These are phyloP conservation scores for Talaromyces nanjingensis DNA, from an alignment of 495 filamentous ascomycete species.

Conservation along the genomic window DNA sequence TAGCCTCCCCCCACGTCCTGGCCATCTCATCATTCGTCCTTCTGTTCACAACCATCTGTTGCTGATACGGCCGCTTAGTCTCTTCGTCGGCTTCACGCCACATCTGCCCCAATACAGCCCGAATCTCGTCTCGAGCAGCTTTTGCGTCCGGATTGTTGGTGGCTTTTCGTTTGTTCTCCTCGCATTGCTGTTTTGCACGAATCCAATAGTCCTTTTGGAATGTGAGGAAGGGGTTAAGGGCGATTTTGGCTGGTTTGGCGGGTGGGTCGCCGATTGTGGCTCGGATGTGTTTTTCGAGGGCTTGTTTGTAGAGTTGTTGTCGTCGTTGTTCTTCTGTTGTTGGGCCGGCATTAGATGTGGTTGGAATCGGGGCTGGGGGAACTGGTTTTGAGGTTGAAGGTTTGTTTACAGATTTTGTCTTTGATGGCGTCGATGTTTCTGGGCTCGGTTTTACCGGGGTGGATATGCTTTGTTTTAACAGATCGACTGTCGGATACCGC, in stretches of 20 bases:
- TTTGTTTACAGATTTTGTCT: slow-evolving; percentile 1
- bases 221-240: slow-evolving; percentile 63
- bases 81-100: slow-evolving; percentile 72
- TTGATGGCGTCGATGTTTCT: not conserved
- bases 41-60: slow-evolving; percentile 62
- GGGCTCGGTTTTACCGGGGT: not conserved
- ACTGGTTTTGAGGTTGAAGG: slow-evolving; percentile 11
- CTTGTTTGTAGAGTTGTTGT: slow-evolving; percentile 58
- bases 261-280: slow-evolving; percentile 67
- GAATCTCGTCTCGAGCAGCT: slow-evolving; percentile 65
- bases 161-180: slow-evolving; percentile 54
- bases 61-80: slow-evolving; percentile 66
- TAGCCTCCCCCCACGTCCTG: slow-evolving; percentile 48
- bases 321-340: not conserved
- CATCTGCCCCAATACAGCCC: slow-evolving; percentile 74
- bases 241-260: slow-evolving; percentile 58
- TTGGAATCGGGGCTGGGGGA: slow-evolving; percentile 35
- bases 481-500: slow-evolving; percentile 11
- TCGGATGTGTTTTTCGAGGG: slow-evolving; percentile 62
- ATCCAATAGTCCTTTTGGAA: slow-evolving; percentile 74
- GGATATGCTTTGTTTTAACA: not conserved
- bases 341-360: slow-evolving; percentile 28
- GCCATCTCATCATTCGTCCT: slow-evolving; percentile 49
- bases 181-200: slow-evolving; percentile 63
- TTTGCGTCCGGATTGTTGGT: slow-evolving; percentile 63